Conservation (phyloP, 768 basidiomycete genomes). For the Mycena maculata region DNA sequence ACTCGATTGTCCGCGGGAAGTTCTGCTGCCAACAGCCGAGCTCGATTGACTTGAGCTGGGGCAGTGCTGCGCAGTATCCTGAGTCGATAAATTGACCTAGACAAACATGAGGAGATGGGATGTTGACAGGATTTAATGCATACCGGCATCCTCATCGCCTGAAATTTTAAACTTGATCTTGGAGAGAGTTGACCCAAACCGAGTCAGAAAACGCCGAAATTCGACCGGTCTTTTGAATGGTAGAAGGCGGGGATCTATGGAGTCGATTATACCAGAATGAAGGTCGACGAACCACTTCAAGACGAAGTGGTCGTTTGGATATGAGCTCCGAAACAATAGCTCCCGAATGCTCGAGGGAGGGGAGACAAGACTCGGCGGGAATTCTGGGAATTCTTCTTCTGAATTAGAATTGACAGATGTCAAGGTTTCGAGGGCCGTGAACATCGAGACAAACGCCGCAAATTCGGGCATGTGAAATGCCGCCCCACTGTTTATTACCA, state of each 20-base stretch:
- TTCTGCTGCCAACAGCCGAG: not conserved
- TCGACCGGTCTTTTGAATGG: not conserved
- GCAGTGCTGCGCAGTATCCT: conserved; percentile 3
- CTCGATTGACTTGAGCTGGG: conserved; percentile 6
- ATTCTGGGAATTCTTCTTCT: not conserved
- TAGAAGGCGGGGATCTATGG: not conserved
- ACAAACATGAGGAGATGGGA: not conserved
- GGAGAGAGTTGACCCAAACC: not conserved
- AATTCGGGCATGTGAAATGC: not conserved
- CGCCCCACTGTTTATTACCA: not conserved
- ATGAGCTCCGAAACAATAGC: not conserved
- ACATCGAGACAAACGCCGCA: not conserved
- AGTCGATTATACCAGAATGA: conserved; percentile 9
- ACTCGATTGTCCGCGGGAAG: not conserved
- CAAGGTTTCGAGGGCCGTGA: conserved; percentile 3
- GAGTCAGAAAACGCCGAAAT: not conserved
- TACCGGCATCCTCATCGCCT: not conserved
- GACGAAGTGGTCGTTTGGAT: not conserved
- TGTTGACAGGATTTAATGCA: not conserved
- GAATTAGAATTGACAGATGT: not conserved
- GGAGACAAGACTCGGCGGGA: not conserved
- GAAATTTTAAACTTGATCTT: not conserved
- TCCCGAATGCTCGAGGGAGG: not conserved
- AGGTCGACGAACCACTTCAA: conserved; percentile 5
- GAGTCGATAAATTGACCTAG: not conserved